These are phyloP conservation scores for Pleomassaria siparia DNA, from an alignment of 2,329 filamentous ascomycete genomes.

Conservation along the genomic window DNA sequence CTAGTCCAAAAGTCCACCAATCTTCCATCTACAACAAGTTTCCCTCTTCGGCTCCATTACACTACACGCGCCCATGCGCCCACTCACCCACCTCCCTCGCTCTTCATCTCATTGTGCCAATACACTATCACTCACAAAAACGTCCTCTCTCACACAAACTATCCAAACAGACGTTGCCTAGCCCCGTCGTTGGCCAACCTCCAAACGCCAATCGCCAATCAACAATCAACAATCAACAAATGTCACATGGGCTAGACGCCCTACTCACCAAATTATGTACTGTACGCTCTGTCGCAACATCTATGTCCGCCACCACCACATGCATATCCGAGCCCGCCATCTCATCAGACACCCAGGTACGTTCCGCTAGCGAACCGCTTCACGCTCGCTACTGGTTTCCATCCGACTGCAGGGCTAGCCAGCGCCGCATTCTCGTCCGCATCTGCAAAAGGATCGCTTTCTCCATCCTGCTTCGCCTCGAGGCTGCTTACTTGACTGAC, in stretches of 20 bases:
- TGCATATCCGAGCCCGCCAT: not conserved
- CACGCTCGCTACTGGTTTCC: conserved; percentile 37
- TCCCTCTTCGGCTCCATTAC: no score
- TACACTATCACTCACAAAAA: not conserved
- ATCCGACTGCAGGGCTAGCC: conserved; percentile 26
- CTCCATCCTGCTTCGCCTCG: conserved; percentile 45
- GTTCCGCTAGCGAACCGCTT: conserved; percentile 43
- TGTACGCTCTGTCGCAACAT: not conserved
- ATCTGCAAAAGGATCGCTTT: conserved; percentile 73
- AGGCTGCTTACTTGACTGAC: conserved; percentile 45
- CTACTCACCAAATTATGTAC: no score
- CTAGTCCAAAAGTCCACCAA: no score
- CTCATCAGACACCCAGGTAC: conserved; percentile 36
- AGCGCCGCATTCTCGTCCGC: conserved; percentile 45
- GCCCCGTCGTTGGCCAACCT: no score
- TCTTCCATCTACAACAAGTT: no score
- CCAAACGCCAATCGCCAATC: no score
- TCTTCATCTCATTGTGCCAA: no score
- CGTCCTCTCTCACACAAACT: no score
- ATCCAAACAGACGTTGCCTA: not conserved
- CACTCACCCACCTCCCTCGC: not conserved
- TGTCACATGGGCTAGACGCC: no score
- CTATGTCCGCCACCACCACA: no score
- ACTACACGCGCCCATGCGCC: no score
- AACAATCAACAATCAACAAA: no score